Evolutionary conservation across 1,284 basidiomycete species (phyloP), one percentile per base, ranked within the genome.

Genomic region (Leccinum huronense): DNA sequence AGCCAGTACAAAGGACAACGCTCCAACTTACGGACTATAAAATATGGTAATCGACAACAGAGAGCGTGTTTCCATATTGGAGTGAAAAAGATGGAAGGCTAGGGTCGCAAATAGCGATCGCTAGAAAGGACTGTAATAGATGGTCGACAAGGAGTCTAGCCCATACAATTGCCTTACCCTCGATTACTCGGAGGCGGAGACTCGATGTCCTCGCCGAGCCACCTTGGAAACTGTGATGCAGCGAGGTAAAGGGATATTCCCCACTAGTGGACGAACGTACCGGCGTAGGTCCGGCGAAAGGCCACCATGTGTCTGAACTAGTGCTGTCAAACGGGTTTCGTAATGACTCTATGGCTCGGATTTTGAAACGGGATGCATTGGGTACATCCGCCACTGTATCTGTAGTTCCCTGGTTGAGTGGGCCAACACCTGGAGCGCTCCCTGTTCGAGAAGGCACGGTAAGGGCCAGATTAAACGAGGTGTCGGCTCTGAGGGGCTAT

Each of bases 401-500:
- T 31, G 72, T 64, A 40, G 72, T 76, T 45, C 72, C 70, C 5
- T 76, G 72, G 16, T 67, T 68, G 23, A 59, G 27, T 57, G 27
- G 61, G 6, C 40, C 19, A 11, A 60, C 51, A n/a, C 53, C 62
- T 2, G 65, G 40, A 27, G 55, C 48, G 19, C 68, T 74, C 30
- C 63, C 68, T 3, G 61, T 16, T 36, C 63, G 71, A 33, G 72
- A 54, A 45, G 68, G 63, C 0, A 57, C 59, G 31, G 27, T 53
- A 3, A 73, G 27, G 31, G 61, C 62, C 14, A 62, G 23, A 30
- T 67, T 65, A 60, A 66, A 63, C 1, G 70, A 30, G 30, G 60
- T 48, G 56, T 59, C 63, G 23, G 64, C 63, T 38, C 77, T 74
- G 61, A 75, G 75, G 19, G 81, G 80, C 64, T 80, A 76, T 31